These are phyloP conservation scores for Bauhinia variegata DNA, from an alignment of 306 rosid species.

Conservation along the genomic window DNA sequence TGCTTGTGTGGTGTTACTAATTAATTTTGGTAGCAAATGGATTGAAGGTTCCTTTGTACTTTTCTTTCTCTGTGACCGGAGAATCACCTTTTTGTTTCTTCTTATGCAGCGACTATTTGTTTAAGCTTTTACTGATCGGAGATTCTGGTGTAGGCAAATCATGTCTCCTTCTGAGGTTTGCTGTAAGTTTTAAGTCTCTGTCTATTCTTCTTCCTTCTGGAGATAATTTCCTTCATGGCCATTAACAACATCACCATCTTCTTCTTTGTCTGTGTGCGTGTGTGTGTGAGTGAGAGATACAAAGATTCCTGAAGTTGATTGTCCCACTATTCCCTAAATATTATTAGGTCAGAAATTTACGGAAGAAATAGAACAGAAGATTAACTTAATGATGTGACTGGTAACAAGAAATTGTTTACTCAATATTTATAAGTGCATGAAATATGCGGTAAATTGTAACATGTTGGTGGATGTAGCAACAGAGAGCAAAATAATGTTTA, in stretches of 20 bases:
- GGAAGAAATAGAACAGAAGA: conserved; percentile 6
- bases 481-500: neutral
- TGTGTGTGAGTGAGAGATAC: too few species aligned
- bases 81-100: conserved; percentile 8
- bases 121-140: conserved; percentile 95
- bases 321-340: neutral
- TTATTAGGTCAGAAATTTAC: neutral
- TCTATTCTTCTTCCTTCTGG: conserved; percentile 2
- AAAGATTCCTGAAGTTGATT: neutral
- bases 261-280: too few species aligned
- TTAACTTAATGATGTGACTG: conserved; percentile 9
- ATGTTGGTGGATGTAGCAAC: conserved; percentile 8
- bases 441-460: neutral
- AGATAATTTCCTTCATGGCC: neutral
- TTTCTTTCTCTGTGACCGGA: conserved; percentile 19
- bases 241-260: too few species aligned
- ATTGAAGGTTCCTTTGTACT: conserved; percentile 11
- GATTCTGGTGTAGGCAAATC: conserved; percentile 99
- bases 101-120: conserved; percentile 81
- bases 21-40: conserved; percentile 8
- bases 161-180: conserved; percentile 98
- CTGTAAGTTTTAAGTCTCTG: conserved; percentile 67
- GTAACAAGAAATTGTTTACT: conserved; percentile 4
- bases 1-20: neutral
- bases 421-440: conserved; percentile 16